Evolutionary conservation across 2,329 filamentous ascomycete species (phyloP), one percentile per base, ranked within the genome.

Genomic region (Thelonectria blattea): DNA sequence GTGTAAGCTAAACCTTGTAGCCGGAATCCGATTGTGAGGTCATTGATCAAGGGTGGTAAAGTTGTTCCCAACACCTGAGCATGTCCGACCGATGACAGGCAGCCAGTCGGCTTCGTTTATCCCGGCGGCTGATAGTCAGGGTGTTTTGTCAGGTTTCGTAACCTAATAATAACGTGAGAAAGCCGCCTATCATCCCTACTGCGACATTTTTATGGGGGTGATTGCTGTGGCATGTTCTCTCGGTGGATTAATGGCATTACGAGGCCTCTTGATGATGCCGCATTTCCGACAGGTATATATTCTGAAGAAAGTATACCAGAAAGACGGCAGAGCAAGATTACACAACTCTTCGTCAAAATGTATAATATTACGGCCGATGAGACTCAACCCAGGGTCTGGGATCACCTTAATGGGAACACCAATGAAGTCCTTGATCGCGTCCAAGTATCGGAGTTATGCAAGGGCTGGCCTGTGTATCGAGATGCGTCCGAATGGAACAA

Each of bases 281-380:
- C 48, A 55, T 55, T 48, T 55, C 43, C 52, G 52, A 17, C 34
- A 5, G 11, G 4, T 18, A 22, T 41, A 27, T 24, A 47, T 55
- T n/a, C 15, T 43, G 14, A 7, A 47, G 11, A 3, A 15, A 17
- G 10, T 30, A 43, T 24, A 15, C 12, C 3, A 17, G 8, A 22
- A 24, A 3, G 22, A 24, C 14, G 30, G 22, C n/a, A n/a, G 9
- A 34, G 22, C 10, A 39, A n/a, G 3, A 43, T 9, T 18, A 22
- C 10, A 15, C 22, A 43, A 12, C 5, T 17, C 15, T 22, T 37
- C 27, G 20, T 5, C 55, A 58, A 17, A 37, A 52, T 58, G 55
- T 58, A 58, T 20, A 58, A 58, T 12, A 58, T 58, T 14, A 58
- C 55, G 9, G 48, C 46, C 20, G 41, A 58, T 1, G 55, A 58